A percentile compares a stretch with the other conserved stretches of the same genome.
Evolutionary conservation across 2,329 filamentous ascomycete genomes (phyloP).

Genomic region (Cercospora nicotianae): DNA sequence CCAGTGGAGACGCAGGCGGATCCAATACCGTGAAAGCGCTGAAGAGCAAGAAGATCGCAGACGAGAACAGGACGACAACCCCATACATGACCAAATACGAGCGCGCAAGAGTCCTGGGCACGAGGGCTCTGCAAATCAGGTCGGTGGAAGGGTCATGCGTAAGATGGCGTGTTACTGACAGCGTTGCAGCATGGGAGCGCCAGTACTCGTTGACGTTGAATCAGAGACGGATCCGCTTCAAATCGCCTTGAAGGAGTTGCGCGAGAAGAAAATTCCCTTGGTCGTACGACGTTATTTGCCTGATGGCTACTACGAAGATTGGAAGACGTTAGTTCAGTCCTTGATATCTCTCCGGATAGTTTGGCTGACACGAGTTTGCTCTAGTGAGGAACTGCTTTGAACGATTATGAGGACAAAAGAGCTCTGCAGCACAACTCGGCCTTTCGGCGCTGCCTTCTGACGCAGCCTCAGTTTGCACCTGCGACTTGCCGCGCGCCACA

Average conservation of each 20-base stretch:
- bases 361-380: background rate
- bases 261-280: conserved; percentile 97
- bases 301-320: conserved; percentile 99
- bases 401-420: background rate
- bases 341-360: background rate
- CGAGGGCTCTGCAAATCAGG: conserved; percentile 93
- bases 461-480: background rate
- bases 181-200: conserved; percentile 81
- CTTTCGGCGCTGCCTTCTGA: background rate
- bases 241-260: conserved; percentile 95
- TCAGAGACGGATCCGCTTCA: conserved; percentile 96
- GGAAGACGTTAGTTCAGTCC: conserved; percentile 74
- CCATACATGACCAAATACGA: conserved; percentile 99
- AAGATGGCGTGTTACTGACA: conserved; percentile 10
- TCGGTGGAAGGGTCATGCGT: conserved; percentile 41
- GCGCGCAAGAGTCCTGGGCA: conserved; percentile 87
- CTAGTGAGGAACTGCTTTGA: background rate
- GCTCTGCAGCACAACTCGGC: background rate
- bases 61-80: conserved; percentile 84
- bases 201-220: conserved; percentile 92
- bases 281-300: conserved; percentile 94
- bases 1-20: conserved; percentile 47
- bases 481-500: background rate
- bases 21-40: conserved; percentile 57
- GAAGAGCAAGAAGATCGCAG: conserved; percentile 82